Evolutionary conservation across 1,284 basidiomycete species (phyloP).

Genomic region (Sporisorium graminicola): DNA sequence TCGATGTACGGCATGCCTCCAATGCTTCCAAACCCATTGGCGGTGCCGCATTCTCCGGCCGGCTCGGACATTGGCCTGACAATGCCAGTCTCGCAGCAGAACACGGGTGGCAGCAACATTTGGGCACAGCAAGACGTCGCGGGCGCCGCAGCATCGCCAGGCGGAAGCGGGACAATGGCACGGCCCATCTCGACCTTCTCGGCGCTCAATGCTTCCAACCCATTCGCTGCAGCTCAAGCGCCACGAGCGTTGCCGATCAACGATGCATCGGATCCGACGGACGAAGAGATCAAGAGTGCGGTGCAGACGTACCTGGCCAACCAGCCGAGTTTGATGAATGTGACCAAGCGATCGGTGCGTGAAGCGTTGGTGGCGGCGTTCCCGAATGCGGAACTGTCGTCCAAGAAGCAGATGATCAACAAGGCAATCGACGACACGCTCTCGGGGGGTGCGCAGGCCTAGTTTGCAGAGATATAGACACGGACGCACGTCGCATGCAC

Average conservation of each 20-base stretch:
- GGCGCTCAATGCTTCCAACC: slow-evolving; percentile 46
- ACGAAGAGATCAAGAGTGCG: slow-evolving; percentile 61
- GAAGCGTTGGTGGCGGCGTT: slow-evolving; percentile 64
- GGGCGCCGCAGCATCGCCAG: not conserved
- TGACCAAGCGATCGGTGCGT: slow-evolving; percentile 67
- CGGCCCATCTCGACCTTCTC: slow-evolving; percentile 43
- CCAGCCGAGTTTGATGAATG: slow-evolving; percentile 66
- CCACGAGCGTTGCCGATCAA: slow-evolving; percentile 36
- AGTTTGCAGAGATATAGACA: not conserved
- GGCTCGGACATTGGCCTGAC: slow-evolving; percentile 40
- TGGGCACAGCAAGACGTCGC: slow-evolving; percentile 26
- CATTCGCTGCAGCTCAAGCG: slow-evolving; percentile 40
- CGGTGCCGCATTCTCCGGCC: slow-evolving; percentile 26
- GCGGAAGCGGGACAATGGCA: slow-evolving; percentile 5
- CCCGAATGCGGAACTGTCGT: slow-evolving; percentile 63
- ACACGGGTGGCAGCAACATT: slow-evolving; percentile 45
- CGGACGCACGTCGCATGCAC: not conserved
- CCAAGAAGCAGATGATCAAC: slow-evolving; percentile 63
- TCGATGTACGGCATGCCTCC: slow-evolving; percentile 61
- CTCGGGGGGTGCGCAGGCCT: slow-evolving; percentile 52
- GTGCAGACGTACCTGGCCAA: slow-evolving; percentile 62
- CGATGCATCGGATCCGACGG: slow-evolving; percentile 51
- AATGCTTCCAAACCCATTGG: slow-evolving; percentile 39
- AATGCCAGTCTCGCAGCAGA: slow-evolving; percentile 57
- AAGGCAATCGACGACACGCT: slow-evolving; percentile 66